Evolutionary conservation across 2,329 filamentous ascomycete genomes (phyloP).

Genomic region (Exophiala dermatitidis): DNA sequence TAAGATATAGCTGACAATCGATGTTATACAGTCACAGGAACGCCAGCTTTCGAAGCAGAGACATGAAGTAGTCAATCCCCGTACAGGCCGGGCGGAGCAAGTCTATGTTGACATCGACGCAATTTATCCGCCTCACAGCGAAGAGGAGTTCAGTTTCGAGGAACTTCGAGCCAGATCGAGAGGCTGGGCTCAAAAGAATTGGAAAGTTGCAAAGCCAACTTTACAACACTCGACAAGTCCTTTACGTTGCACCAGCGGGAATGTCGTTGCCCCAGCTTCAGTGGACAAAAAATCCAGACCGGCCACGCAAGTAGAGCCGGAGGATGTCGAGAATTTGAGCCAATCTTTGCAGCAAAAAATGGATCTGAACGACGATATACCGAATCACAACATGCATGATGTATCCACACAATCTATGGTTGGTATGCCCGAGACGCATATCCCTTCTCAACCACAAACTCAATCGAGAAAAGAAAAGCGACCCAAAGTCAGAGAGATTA

Average conservation of each 20-base stretch:
- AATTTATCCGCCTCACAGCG: constrained; percentile 70
- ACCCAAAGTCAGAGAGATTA: constrained; percentile 76
- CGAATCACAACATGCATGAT: constrained; percentile 17
- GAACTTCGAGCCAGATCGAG: constrained; percentile 74
- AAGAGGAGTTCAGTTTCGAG: constrained; percentile 80
- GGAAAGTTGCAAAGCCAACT: constrained; percentile 34
- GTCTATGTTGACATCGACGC: constrained; percentile 81
- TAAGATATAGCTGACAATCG: constrained; percentile 30
- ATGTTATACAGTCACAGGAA: constrained; percentile 21
- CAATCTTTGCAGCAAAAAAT: constrained; percentile 19
- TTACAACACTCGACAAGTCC: background rate
- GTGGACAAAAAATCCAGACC: constrained; percentile 7
- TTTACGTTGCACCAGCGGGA: constrained; percentile 5
- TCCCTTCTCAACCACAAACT: constrained; percentile 18
- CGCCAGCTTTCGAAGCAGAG: constrained; percentile 61
- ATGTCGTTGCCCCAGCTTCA: constrained; percentile 1
- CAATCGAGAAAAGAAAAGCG: constrained; percentile 50
- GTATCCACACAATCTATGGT: constrained; percentile 24
- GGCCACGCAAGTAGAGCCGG: constrained; percentile 25
- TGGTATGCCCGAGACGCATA: constrained; percentile 22
- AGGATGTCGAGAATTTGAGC: constrained; percentile 28
- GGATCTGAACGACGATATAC: constrained; percentile 7
- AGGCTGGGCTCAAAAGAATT: constrained; percentile 56
- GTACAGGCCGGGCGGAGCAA: constrained; percentile 74
- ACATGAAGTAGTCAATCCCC: constrained; percentile 76